Conservation (phyloP, 2,329 filamentous ascomycete genomes). For the Monosporascus ibericus region DNA sequence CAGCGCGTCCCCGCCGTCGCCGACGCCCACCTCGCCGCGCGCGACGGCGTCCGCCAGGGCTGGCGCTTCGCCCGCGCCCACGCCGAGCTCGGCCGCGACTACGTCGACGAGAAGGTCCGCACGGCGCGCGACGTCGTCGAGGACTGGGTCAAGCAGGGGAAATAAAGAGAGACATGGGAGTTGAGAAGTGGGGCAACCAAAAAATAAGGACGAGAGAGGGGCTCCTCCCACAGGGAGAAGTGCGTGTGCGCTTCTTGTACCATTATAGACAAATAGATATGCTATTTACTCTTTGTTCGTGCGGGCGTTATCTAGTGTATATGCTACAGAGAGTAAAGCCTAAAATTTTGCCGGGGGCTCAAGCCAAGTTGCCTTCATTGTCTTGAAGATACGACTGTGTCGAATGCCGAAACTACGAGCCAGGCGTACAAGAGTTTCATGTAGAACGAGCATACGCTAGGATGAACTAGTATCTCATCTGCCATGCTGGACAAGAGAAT, state of each 20-base stretch:
- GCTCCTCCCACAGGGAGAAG: background rate
- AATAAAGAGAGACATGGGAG: conserved; percentile 39
- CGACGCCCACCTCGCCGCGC: conserved; percentile 69
- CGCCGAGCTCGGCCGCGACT: conserved; percentile 60
- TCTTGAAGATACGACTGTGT: no score
- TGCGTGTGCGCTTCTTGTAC: conserved; percentile 21
- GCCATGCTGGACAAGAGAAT: no score
- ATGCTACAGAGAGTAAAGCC: no score
- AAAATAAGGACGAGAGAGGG: background rate
- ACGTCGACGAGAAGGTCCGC: conserved; percentile 75
- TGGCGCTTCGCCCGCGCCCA: conserved; percentile 71
- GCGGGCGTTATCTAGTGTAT: background rate
- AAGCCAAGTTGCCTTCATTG: no score
- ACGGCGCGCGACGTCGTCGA: conserved; percentile 72
- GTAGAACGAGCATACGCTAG: no score
- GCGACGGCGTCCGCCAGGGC: conserved; percentile 62
- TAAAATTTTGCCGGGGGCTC: no score
- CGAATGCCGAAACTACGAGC: no score
- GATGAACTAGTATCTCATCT: no score
- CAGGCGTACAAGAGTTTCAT: no score
- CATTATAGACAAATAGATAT: conserved; percentile 22
- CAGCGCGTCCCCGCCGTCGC: conserved; percentile 77
- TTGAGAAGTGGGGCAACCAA: background rate
- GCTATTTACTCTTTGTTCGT: conserved; percentile 4
- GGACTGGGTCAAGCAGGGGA: conserved; percentile 86